Conservation (phyloP, 352 stramenopile genomes). For the Globisporangium radiosum region DNA sequence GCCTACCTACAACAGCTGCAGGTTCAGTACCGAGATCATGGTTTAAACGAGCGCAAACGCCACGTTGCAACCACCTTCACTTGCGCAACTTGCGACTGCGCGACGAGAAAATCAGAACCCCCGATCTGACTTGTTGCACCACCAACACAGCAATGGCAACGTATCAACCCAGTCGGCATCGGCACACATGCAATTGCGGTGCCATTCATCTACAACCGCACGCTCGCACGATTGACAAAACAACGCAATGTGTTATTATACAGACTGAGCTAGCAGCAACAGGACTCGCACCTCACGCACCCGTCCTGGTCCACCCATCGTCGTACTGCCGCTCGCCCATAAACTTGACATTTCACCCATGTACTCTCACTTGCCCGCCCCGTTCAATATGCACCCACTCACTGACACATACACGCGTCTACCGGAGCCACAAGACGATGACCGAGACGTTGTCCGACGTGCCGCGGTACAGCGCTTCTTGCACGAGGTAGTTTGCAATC, state of each 20-base stretch:
- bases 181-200: background rate
- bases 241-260: too few species aligned
- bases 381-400: background rate
- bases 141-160: too few species aligned
- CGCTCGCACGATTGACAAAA: background rate
- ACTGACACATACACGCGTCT: background rate
- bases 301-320: background rate
- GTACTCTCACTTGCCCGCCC: too few species aligned
- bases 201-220: background rate
- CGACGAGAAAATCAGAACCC: too few species aligned
- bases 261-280: too few species aligned
- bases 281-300: background rate
- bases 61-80: too few species aligned
- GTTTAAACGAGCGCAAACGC: too few species aligned
- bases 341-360: background rate
- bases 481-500: constrained; percentile 89
- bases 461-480: constrained; percentile 86
- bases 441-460: constrained; percentile 91
- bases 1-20: too few species aligned
- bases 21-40: too few species aligned
- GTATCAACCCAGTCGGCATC: too few species aligned
- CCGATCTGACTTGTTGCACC: too few species aligned
- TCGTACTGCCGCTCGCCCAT: background rate
- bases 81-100: too few species aligned
- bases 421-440: constrained; percentile 87